These are phyloP conservation scores for Grigorovia jiainica DNA, from an alignment of 805 yeast genomes.

Conservation along the genomic window DNA sequence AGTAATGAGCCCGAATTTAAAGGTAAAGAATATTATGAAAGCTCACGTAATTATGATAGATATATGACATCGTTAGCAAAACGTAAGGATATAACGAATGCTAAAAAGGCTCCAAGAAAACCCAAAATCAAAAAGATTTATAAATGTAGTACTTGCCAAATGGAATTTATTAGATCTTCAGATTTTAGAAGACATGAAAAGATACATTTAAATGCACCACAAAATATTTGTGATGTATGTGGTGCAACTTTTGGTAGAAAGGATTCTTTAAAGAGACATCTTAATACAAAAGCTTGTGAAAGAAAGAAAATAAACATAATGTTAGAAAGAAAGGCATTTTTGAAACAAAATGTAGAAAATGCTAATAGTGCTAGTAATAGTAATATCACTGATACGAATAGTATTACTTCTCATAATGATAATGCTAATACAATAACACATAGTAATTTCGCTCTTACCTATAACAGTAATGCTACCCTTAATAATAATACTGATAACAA, in stretches of 20 bases:
- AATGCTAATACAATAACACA: no score
- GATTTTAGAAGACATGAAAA: constrained; percentile 68
- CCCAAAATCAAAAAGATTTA: constrained; percentile 16
- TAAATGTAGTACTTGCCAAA: constrained; percentile 47
- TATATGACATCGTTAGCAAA: no score
- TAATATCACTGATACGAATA: no score
- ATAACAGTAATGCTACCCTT: no score
- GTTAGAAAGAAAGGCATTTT: neutral
- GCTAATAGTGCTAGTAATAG: no score
- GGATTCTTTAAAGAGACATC: constrained; percentile 70
- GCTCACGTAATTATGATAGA: no score
- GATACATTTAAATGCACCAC: constrained; percentile 59
- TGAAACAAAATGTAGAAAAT: neutral
- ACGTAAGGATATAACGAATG: neutral
- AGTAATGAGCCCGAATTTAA: no score
- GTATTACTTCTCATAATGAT: no score
- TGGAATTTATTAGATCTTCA: constrained; percentile 55
- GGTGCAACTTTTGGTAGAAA: constrained; percentile 77
- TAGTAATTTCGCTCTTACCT: no score
- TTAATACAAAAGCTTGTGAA: constrained; percentile 64
- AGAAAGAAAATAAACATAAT: constrained; percentile 51
- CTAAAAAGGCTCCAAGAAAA: neutral
- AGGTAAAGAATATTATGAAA: no score
- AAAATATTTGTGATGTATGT: constrained; percentile 64
- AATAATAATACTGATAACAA: no score